These are phyloP conservation scores for Psidium friedrichsthalianum DNA, from an alignment of 345 rosid genomes.

Conservation along the genomic window DNA sequence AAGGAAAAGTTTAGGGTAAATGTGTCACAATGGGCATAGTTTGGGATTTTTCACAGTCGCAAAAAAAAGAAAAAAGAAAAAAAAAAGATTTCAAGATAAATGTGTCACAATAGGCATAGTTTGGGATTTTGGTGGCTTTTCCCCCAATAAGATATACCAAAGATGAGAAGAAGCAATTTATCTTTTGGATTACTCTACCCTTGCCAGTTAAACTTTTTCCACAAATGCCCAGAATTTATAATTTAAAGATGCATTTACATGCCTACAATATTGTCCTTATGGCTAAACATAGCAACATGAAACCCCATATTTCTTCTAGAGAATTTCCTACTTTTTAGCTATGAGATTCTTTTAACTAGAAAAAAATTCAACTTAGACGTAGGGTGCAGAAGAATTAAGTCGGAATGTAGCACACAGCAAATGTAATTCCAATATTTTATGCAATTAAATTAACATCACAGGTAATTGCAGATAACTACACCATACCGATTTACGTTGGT, in stretches of 20 bases:
- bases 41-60: too few species aligned
- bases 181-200: not conserved
- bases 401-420: not conserved
- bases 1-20: too few species aligned
- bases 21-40: too few species aligned
- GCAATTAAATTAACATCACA: not conserved
- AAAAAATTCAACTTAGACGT: not conserved
- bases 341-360: not conserved
- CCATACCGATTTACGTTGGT: not conserved
- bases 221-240: not conserved
- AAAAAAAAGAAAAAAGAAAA: too few species aligned
- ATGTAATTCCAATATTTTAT: not conserved
- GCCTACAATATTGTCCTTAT: not conserved
- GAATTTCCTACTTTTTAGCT: not conserved
- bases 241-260: not conserved
- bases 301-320: not conserved
- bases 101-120: too few species aligned
- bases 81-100: too few species aligned
- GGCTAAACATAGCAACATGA: not conserved
- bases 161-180: not conserved
- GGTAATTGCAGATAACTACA: not conserved
- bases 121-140: too few species aligned
- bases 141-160: not conserved
- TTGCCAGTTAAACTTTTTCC: not conserved
- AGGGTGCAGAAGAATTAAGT: not conserved